These are phyloP conservation scores for Dryadomyces quercus-mongolicae DNA, from an alignment of 2,329 filamentous ascomycete genomes.

Conservation along the genomic window DNA sequence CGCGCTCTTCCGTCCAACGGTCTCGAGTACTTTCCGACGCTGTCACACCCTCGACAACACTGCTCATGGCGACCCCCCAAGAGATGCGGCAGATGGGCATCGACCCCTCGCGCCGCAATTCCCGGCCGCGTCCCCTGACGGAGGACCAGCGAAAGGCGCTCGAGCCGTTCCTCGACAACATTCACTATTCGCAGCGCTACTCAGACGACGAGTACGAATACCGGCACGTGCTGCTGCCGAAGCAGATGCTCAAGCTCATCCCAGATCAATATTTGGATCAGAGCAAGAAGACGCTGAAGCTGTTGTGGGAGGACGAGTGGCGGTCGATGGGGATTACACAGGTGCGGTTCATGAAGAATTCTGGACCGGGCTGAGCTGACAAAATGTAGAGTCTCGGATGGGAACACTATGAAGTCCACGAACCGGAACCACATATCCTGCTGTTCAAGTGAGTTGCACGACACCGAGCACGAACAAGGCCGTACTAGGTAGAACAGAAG, in stretches of 20 bases:
- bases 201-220: constrained; percentile 91
- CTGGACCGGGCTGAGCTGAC: background rate
- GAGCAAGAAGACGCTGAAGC: constrained; percentile 80
- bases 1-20: background rate
- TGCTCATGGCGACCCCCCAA: constrained; percentile 9
- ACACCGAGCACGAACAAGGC: no score
- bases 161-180: constrained; percentile 84
- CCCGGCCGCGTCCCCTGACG: constrained; percentile 65
- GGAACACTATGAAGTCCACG: constrained; percentile 99
- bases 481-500: no score
- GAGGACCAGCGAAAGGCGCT: constrained; percentile 73
- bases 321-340: constrained; percentile 93
- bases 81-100: constrained; percentile 41
- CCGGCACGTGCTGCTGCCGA: constrained; percentile 92
- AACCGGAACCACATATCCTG: constrained; percentile 95
- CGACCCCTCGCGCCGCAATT: constrained; percentile 77
- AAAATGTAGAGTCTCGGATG: constrained; percentile 74
- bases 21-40: background rate
- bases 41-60: background rate
- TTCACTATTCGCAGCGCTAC: constrained; percentile 79
- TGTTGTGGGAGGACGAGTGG: constrained; percentile 98
- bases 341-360: no score
- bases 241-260: constrained; percentile 95
- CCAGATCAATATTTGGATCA: constrained; percentile 58
- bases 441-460: constrained; percentile 74